Conservation (phyloP, 768 basidiomycete genomes). For the Austroboletus eburneus region DNA sequence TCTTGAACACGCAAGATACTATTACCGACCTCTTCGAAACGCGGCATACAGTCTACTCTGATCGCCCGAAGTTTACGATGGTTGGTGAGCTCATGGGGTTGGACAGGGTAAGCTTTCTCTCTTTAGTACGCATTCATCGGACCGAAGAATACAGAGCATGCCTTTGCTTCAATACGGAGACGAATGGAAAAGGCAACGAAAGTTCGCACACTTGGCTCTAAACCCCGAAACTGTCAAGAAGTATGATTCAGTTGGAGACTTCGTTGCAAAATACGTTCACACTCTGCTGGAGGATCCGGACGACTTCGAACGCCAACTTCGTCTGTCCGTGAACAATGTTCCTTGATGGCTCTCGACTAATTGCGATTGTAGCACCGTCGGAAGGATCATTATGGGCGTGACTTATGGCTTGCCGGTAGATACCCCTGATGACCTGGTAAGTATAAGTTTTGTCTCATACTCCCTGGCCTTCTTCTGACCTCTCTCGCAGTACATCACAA, state of each 20-base stretch:
- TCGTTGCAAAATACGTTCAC: slow-evolving; percentile 16
- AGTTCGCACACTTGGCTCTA: slow-evolving; percentile 28
- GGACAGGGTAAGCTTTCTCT: neutral
- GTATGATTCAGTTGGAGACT: slow-evolving; percentile 31
- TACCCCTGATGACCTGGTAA: slow-evolving; percentile 20
- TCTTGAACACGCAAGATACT: slow-evolving; percentile 27
- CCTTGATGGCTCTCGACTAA: neutral
- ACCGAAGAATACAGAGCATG: slow-evolving; percentile 17
- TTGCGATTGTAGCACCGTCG: slow-evolving; percentile 1
- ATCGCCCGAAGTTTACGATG: slow-evolving; percentile 33
- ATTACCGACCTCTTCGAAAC: slow-evolving; percentile 29
- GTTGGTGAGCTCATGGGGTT: slow-evolving; percentile 34
- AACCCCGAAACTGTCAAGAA: slow-evolving; percentile 28
- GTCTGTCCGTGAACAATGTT: slow-evolving; percentile 11
- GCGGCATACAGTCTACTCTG: slow-evolving; percentile 26
- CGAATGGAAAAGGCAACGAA: slow-evolving; percentile 22
- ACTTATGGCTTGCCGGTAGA: slow-evolving; percentile 24
- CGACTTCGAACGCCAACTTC: slow-evolving; percentile 19
- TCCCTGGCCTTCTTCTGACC: neutral
- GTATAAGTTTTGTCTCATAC: no score
- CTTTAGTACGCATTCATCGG: neutral
- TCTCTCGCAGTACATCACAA: slow-evolving; percentile 24
- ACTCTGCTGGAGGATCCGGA: slow-evolving; percentile 11
- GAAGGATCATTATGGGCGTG: slow-evolving; percentile 20
- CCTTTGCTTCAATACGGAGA: slow-evolving; percentile 19